A percentile compares a stretch with the other conserved stretches of the same genome.
Conservation (phyloP, 305 asterid genomes). For the Fraxinus albicans region DNA sequence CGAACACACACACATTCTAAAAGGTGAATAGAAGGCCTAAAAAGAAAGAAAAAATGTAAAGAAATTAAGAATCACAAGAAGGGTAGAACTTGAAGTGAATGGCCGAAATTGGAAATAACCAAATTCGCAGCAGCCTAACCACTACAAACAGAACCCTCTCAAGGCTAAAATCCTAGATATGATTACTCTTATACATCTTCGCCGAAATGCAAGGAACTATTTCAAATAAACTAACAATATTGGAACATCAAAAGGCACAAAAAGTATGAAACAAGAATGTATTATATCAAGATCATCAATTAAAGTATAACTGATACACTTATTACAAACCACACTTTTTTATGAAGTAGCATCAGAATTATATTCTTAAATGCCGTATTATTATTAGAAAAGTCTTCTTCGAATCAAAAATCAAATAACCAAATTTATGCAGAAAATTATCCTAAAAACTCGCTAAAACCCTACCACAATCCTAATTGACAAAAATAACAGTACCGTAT, state of each 20-base stretch:
- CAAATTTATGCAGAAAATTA: not conserved
- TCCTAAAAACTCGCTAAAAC: not conserved
- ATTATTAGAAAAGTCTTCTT: not conserved
- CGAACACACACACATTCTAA: not conserved
- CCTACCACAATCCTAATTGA: not conserved
- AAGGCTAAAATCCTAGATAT: not conserved
- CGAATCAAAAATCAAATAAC: not conserved
- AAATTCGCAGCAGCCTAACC: not conserved
- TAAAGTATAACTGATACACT: not conserved
- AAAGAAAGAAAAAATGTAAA: not conserved
- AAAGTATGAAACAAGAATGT: not conserved
- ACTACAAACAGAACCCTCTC: not conserved
- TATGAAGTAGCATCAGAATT: not conserved
- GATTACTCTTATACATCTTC: not conserved
- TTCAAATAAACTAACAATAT: not conserved
- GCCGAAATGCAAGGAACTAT: not conserved
- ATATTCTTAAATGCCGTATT: not conserved
- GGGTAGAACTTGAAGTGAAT: not conserved
- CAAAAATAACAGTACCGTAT: not conserved
- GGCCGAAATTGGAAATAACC: not conserved
- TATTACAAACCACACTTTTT: not conserved
- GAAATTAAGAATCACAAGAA: not conserved
- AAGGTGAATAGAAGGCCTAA: not conserved
- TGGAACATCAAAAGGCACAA: not conserved
- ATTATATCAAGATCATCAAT: not conserved